A percentile compares a stretch with the other conserved stretches of the same genome.
Conservation (phyloP, 805 yeast species). For the Clavispora vitiphila region DNA sequence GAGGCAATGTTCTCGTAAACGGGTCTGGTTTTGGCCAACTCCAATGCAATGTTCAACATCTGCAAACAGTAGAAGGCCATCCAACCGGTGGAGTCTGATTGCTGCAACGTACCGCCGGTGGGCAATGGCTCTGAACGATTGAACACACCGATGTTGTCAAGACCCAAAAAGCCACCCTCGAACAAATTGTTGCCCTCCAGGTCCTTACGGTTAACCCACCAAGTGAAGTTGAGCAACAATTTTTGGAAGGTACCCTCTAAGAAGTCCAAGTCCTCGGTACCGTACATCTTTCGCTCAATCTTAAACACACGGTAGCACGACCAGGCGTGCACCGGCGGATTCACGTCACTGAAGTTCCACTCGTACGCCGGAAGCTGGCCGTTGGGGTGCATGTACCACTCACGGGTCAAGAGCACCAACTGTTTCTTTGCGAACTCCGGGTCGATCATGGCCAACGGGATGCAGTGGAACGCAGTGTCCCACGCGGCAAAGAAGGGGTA, state of each 20-base stretch:
- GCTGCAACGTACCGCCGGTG: conserved; percentile 85
- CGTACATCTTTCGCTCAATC: conserved; percentile 79
- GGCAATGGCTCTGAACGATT: conserved; percentile 92
- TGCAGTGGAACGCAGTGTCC: conserved; percentile 95
- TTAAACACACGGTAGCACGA: conserved; percentile 83
- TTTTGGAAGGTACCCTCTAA: conserved; percentile 92
- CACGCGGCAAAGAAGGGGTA: conserved; percentile 95
- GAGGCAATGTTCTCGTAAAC: conserved; percentile 93
- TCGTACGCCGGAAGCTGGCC: conserved; percentile 98
- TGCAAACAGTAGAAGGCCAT: conserved; percentile 89
- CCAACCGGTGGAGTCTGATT: conserved; percentile 97
- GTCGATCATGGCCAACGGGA: conserved; percentile 89
- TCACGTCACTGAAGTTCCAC: conserved; percentile 94
- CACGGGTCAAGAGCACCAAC: conserved; percentile 78
- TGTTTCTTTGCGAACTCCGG: conserved; percentile 89
- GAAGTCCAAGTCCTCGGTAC: conserved; percentile 74
- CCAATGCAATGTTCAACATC: conserved; percentile 89
- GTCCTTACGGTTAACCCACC: conserved; percentile 97
- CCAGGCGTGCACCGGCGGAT: conserved; percentile 98
- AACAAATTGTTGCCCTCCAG: conserved; percentile 80
- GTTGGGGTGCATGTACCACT: conserved; percentile 97
- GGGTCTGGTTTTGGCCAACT: conserved; percentile 76
- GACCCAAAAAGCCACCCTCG: conserved; percentile 91
- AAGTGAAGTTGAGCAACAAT: conserved; percentile 79
- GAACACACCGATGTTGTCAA: conserved; percentile 89